phyloP scores from a whole-genome alignment of 768 basidiomycete species.

The Psilocybe azurescens region DNA sequence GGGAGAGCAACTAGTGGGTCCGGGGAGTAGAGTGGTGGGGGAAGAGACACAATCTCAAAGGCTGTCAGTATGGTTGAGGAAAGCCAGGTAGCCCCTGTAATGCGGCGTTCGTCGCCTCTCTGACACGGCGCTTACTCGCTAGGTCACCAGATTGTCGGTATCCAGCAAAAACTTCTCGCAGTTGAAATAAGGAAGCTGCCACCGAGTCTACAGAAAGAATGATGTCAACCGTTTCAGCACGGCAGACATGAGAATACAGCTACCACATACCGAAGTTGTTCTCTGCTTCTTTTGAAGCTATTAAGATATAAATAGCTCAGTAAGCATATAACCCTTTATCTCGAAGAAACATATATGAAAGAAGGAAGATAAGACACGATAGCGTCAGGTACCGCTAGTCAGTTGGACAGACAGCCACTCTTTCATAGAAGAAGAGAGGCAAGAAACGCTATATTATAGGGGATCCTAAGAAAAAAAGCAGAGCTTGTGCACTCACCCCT shows the following conservation, averaged over 20 bases:
- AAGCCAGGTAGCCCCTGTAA: conserved; percentile 75
- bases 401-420: neutral
- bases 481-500: conserved; percentile 46
- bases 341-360: neutral
- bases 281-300: conserved; percentile 61
- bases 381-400: neutral
- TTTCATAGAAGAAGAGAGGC: neutral
- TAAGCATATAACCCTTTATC: neutral
- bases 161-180: conserved; percentile 73
- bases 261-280: conserved; percentile 50
- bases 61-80: conserved; percentile 49
- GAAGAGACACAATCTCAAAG: neutral
- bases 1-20: too few relatives aligned
- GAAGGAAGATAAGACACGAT: neutral
- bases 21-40: too few relatives aligned
- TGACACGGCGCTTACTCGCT: conserved; percentile 75
- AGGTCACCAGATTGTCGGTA: conserved; percentile 78
- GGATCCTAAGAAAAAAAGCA: neutral
- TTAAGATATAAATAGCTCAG: neutral
- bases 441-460: neutral
- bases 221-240: neutral
- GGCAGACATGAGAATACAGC: neutral
- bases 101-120: conserved; percentile 81
- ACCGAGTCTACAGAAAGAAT: conserved; percentile 53
- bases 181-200: conserved; percentile 74